These are phyloP conservation scores for Trichoderma harzianum DNA, from an alignment of 2,329 filamentous ascomycete genomes.

Conservation along the genomic window DNA sequence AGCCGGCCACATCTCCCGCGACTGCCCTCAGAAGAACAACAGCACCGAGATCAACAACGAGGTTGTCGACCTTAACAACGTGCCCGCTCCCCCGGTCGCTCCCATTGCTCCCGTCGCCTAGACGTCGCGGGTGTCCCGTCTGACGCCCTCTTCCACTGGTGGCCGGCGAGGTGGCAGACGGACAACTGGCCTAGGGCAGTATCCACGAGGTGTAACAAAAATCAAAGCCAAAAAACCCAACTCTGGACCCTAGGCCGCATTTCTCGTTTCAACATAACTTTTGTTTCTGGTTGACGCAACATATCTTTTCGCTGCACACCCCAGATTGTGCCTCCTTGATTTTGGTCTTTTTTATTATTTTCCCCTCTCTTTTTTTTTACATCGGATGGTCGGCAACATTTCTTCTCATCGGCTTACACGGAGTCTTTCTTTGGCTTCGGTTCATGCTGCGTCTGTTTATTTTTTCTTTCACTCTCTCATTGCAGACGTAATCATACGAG, in stretches of 20 bases:
- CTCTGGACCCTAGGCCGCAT: background rate
- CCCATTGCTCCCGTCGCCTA: conserved; percentile 42
- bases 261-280: background rate
- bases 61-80: conserved; percentile 43
- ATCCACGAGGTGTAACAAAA: background rate
- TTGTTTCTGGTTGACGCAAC: conserved; percentile 11
- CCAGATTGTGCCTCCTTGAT: conserved; percentile 27
- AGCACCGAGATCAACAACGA: conserved; percentile 48
- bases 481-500: background rate
- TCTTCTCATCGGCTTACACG: conserved; percentile 27
- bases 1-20: conserved; percentile 91
- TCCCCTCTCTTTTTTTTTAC: conserved; percentile 29
- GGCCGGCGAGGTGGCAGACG: conserved; percentile 13
- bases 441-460: conserved; percentile 8
- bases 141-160: background rate
- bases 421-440: conserved; percentile 28
- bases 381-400: conserved; percentile 29
- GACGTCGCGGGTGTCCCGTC: conserved; percentile 16
- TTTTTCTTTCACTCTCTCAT: background rate
- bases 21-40: conserved; percentile 74
- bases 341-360: conserved; percentile 21
- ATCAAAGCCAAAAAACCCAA: background rate
- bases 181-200: background rate
- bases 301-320: conserved; percentile 1
- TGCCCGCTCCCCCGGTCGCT: conserved; percentile 45